These are phyloP conservation scores for Phytophthora melonis DNA, from an alignment of 352 stramenopile species.

Conservation along the genomic window DNA sequence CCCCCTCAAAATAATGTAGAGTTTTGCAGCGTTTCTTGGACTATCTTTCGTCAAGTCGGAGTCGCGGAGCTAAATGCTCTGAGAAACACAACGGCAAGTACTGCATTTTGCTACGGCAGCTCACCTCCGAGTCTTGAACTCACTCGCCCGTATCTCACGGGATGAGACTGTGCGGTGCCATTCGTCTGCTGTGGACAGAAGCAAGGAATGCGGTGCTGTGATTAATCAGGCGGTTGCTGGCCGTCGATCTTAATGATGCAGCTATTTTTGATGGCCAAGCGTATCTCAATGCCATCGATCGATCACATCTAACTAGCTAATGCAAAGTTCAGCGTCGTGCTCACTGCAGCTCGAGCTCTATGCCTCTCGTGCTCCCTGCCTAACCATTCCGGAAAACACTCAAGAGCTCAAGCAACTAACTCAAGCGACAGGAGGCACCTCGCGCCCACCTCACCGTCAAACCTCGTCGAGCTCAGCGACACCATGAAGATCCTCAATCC, in stretches of 20 bases:
- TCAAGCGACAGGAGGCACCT: background rate
- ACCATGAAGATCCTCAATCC: conserved; percentile 36
- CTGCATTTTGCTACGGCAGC: too few species aligned
- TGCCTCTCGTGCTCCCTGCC: background rate
- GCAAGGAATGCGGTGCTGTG: background rate
- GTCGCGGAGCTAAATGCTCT: too few species aligned
- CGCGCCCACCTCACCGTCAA: background rate
- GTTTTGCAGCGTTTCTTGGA: too few species aligned
- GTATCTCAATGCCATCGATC: background rate
- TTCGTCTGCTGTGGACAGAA: background rate
- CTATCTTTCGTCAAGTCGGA: too few species aligned
- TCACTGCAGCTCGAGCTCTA: background rate
- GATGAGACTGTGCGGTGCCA: background rate
- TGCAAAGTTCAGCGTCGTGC: background rate
- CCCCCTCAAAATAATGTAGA: too few species aligned
- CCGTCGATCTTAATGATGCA: background rate
- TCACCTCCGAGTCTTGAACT: background rate
- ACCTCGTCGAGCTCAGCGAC: too few species aligned
- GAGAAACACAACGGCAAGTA: background rate
- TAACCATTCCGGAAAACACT: conserved; percentile 25
- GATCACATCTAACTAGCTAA: background rate
- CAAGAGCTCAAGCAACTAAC: conserved; percentile 17
- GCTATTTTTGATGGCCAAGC: background rate
- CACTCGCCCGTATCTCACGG: background rate
- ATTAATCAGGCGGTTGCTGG: background rate